Base-by-base conservation (phyloP, 2,329 filamentous ascomycete species). In the Microcyclospora tardicrescens region DNA sequence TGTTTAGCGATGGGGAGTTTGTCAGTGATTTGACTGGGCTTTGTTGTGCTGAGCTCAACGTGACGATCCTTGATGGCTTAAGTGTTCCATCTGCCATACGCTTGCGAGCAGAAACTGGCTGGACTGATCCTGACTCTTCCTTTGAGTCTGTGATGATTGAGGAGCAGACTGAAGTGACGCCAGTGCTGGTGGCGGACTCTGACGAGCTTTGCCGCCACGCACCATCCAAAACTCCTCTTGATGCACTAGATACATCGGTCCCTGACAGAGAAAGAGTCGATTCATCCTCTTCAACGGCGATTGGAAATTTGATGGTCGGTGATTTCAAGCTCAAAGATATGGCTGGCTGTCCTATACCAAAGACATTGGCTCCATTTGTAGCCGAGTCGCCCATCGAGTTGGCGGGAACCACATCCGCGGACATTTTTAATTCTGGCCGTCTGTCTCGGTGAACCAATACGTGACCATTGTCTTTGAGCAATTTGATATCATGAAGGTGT, bases 141-240 rank as follows among this genome's bases (percentile, higher is more conserved):
- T 39, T 49, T 19, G 53, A 51, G 35, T 56, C 52, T 15, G 54
- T 48, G 14, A 39, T 48, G 24, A 56, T 45, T 16, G 53, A 55
- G 15, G 55, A 56, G 35, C 44, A 48, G 38, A 57, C 48, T n/a
- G 55, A 58, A 24, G 55, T 53, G 28, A 58, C 50, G 33, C 46
- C 53, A 12, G 55, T 58, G 43, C 55, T 57, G 24, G 52, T 51
- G 40, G 53, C 52, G 32, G 55, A 55, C 32, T 55, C 55, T 28
- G 48, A 49, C 13, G 55, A 55, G 44, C 53, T 50, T 51, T 53
- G 51, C 36, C 42, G 45, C 55, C 54, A 57, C 40, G 47, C 50
- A 34, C 52, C 54, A 46, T 54, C 47, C 34, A 42, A 43, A 45
- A 52, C 51, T 28, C 48, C 42, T 29, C 42, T 42, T 10, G 12